phyloP scores from a whole-genome alignment of 2,329 filamentous ascomycete genomes.

The Stromatinia cepivora region DNA sequence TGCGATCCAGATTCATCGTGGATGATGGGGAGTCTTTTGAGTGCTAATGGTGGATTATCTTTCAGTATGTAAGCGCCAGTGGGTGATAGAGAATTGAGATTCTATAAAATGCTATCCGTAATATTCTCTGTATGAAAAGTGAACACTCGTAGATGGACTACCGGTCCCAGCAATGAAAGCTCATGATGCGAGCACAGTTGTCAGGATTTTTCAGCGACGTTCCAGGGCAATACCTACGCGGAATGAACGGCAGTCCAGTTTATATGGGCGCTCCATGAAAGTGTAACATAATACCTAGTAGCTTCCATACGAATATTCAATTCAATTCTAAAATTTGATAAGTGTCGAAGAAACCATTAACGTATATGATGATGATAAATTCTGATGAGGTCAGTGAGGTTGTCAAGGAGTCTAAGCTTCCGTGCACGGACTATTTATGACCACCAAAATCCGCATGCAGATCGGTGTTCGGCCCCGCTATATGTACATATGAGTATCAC shows the following conservation, averaged over 20 bases:
- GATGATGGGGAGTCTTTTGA: constrained; percentile 15
- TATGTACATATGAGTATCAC: too few relatives aligned
- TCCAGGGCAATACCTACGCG: not conserved
- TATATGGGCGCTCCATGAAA: not conserved
- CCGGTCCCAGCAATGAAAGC: not conserved
- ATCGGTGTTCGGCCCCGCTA: too few relatives aligned
- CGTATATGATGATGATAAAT: too few relatives aligned
- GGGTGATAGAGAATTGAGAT: not conserved
- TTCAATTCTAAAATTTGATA: too few relatives aligned
- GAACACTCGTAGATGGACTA: not conserved
- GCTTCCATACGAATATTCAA: not conserved
- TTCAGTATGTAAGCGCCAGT: constrained; percentile 11
- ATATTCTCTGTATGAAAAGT: not conserved
- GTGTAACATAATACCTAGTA: not conserved
- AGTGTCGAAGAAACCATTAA: too few relatives aligned
- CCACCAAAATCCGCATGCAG: not conserved
- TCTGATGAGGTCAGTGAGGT: too few relatives aligned
- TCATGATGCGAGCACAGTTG: not conserved
- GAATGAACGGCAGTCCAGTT: too few relatives aligned
- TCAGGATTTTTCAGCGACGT: not conserved
- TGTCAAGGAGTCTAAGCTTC: not conserved
- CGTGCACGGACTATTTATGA: not conserved
- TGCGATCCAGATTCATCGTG: constrained; percentile 21
- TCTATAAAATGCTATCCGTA: not conserved
- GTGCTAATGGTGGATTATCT: constrained; percentile 14